Conservation (phyloP, 345 rosid species). For the rapeseed (Brassica napus) region Da-Ae NC_063442.1:31623501-31624000, state of each 20-base stretch:
- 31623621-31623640: too few relatives aligned
- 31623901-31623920: neutral
- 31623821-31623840: neutral
- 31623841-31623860: neutral
- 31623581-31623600: neutral
- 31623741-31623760: neutral
- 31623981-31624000: neutral
- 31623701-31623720: too few relatives aligned
- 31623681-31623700: too few relatives aligned
- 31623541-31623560: neutral
- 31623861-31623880: neutral
- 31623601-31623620: too few relatives aligned
- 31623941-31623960: neutral
- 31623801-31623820: neutral
- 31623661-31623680: too few relatives aligned
- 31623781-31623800: neutral
- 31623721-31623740: too few relatives aligned
- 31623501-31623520: neutral
- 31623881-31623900: neutral
- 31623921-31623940: neutral
- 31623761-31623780: neutral
- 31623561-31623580: neutral
- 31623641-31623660: too few relatives aligned
- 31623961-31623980: neutral
- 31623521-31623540: neutral